Evolutionary conservation across 2,329 filamentous ascomycete genomes (phyloP), one percentile per base, ranked within the genome.

Genomic region (Orbilia quercus): DNA sequence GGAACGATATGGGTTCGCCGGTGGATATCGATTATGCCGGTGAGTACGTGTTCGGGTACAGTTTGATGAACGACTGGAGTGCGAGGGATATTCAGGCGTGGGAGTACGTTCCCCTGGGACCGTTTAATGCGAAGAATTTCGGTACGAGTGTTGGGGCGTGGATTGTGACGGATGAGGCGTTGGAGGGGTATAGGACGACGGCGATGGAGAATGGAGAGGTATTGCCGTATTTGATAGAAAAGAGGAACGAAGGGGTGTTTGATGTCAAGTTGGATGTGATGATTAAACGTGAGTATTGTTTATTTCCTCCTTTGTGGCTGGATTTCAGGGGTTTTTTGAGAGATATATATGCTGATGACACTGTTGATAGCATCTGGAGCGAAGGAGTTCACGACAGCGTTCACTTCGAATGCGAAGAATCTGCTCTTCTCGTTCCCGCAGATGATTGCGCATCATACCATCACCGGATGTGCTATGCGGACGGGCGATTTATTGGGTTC

Each of bases 121-220:
- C 91, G 0, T 94, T 95, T 82, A 92, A 91, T 74, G 84, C 87
- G 22, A 95, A 96, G 85, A 94, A 93, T 80, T 94, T 95, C 78
- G 89, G 85, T 2, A 91, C 90, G 0, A 90, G 86, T 0, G 89
- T 95, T 76, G 90, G 88, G 72, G 86, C 90, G 0, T 95, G 91
- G 91, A 86, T 95, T 1, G 89, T 95, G 2, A 82, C 91, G 11
- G 85, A 88, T 31, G 90, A 93, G 78, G 91, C 91, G 0, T 82
- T 95, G 31, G 90, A 90, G 79, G 89, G 87, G 0, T 90, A 90
- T 81, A 82, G 85, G 36, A 81, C 83, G 0, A 77, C 81, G 7
- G 87, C 85, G 4, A 79, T 90, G 1, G 82, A 82, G 66, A 80
- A 81, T 6, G 80, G 82, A 0, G 80, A 84, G 20, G 76, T 89